Base-by-base conservation (phyloP, 371 early-diverging fungal genomes). In the Apophysomyces sp. region DNA sequence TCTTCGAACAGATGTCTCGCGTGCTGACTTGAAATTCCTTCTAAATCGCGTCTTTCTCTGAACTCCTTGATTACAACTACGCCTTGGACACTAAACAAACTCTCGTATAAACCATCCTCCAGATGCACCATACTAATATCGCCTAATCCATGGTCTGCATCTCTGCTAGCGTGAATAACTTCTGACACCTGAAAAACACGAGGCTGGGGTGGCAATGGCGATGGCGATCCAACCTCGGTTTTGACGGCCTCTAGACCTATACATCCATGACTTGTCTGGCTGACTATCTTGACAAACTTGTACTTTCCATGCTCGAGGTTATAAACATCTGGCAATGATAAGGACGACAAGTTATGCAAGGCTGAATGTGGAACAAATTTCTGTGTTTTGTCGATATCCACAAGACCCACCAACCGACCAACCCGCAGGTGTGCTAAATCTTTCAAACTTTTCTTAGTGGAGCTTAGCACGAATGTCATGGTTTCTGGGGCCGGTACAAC, bases 51-150 rank as follows among this genome's bases (percentile, higher is more conserved):
- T 15, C 36, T 60, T 26, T 62, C 61, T 2, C 66, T 57, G 31
- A 74, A 68, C 3, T 57, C 61, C 36, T 74, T 74, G 28, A 27
- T 18, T 1, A 71, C 40, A 6, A 74, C 41, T 0, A 74, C 37
- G 0, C 75, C 75, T 56, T 62, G 32, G 0, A 74, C 40, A 61
- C 65, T 27, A 2, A 66, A 21, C 1, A 37, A 7, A 1, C 66
- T 41, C 8, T 64, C 41, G 28, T 41, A 57, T 15, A 56, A 52
- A 3, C 52, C 39, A 4, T 56, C 41, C 4, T 51, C 44, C 1
- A 60, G 24, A 29, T 51, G 49, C 6, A 36, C 18, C 49, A 53
- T 24, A 21, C 55, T 34, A 32, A 24, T 26, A 34, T 15, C 34
- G n/a, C 24, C 31, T 5, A 12, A n/a, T 13, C 36, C n/a, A 16